Base-by-base conservation (phyloP, 179 eudicot species). In the Beta corolliflora region DNA sequence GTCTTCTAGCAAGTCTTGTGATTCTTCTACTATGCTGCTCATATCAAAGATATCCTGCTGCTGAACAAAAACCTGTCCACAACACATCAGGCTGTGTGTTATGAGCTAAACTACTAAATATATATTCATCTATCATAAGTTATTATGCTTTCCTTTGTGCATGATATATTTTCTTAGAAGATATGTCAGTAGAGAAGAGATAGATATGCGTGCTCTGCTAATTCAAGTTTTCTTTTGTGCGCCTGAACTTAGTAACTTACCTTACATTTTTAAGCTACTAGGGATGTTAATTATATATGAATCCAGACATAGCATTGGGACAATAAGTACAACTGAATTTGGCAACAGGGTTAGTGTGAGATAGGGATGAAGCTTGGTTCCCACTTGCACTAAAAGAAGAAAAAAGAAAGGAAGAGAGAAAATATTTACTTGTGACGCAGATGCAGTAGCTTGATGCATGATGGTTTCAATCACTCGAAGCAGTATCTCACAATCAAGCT, bases 401-500 rank as follows among this genome's bases (percentile, higher is more conserved):
- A 10, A 9, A 9, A 41, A 23, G 74, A 25, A 31, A 41, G 46
- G 3, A 45, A 50, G 45, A 19, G 68, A 55, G 72, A n/a, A 4
- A 19, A 19, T 19, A 31, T 53, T 78, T 85, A 90, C 93, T 60
- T 91, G 81, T 68, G 89, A 73, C 55, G 71, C 53, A 74, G 85
- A 66, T 44, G 41, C 41, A 36, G 41, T 36, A 36, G 92, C 79
- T 23, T 79, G 76, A 67, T 59, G 68, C 88, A 91, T 84, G 86
- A 87, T 85, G 66, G 71, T 76, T 83, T 91, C 92, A 55, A 88
- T 83, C 44, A 87, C 89, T 53, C 83, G 88, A 79, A 94, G 92
- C 86, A 93, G 72, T 70, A 87, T 75, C 85, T 87, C 86, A 25
- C 89, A 80, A 80, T 94, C 93, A 63, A 91, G 81, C 8, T 61